These are phyloP conservation scores for Amanita pseudoporphyria DNA, from an alignment of 768 basidiomycete genomes.

Conservation along the genomic window DNA sequence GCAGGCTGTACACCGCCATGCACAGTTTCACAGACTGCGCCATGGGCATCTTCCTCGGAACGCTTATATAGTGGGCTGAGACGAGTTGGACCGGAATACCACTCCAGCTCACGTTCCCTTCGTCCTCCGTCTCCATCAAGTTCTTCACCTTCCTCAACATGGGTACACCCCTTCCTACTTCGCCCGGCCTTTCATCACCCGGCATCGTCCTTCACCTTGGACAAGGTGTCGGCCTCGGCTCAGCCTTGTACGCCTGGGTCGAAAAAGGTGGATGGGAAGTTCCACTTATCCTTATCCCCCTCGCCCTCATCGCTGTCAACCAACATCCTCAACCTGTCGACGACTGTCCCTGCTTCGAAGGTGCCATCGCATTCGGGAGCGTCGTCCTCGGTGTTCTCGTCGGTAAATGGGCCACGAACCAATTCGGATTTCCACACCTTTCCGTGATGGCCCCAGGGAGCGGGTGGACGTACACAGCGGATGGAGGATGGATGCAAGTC, in stretches of 20 bases:
- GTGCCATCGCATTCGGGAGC: slow-evolving; percentile 88
- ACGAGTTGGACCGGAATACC: slow-evolving; percentile 31
- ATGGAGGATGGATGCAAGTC: slow-evolving; percentile 23
- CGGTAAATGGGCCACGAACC: slow-evolving; percentile 53
- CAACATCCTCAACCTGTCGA: too few species aligned
- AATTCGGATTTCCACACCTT: slow-evolving; percentile 22
- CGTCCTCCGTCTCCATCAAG: slow-evolving; percentile 18
- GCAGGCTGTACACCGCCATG: slow-evolving; percentile 77
- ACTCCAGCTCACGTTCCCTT: slow-evolving; percentile 22
- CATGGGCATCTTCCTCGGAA: slow-evolving; percentile 55
- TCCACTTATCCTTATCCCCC: slow-evolving; percentile 52
- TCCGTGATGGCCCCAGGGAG: too few species aligned
- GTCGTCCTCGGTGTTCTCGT: slow-evolving; percentile 70
- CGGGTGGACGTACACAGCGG: slow-evolving; percentile 28
- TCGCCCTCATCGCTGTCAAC: too few species aligned
- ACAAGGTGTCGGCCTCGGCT: slow-evolving; percentile 25
- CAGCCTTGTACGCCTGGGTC: slow-evolving; percentile 27
- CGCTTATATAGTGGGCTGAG: slow-evolving; percentile 55
- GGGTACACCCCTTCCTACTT: slow-evolving; percentile 17
- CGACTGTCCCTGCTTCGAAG: slow-evolving; percentile 97
- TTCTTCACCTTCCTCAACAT: slow-evolving; percentile 18
- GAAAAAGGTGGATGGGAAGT: slow-evolving; percentile 39
- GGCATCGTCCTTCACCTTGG: too few species aligned
- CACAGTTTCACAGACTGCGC: slow-evolving; percentile 70
- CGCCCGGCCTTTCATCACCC: too few species aligned